Evolutionary conservation across 208 protist species (phyloP).

Genomic region (Porcisia deanei): DNA sequence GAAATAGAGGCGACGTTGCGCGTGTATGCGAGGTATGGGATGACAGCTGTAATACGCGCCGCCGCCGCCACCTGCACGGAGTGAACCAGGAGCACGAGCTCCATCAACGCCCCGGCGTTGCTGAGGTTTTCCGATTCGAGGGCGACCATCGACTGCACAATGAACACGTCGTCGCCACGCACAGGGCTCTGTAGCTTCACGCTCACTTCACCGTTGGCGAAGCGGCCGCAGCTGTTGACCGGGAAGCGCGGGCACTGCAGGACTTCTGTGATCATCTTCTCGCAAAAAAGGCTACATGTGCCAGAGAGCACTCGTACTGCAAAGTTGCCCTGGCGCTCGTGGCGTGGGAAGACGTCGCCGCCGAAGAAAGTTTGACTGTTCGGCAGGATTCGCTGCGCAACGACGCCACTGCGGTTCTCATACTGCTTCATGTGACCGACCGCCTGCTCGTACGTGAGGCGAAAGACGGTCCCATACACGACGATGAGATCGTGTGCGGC

Average conservation of each 20-base stretch:
- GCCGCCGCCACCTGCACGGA: slow-evolving; percentile 77
- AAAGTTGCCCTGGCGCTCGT: slow-evolving; percentile 66
- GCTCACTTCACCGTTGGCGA: slow-evolving; percentile 85
- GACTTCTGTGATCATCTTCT: slow-evolving; percentile 85
- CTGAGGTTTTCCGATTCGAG: slow-evolving; percentile 85
- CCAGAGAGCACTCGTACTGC: slow-evolving; percentile 76
- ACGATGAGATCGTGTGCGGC: slow-evolving; percentile 64
- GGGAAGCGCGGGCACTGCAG: slow-evolving; percentile 60
- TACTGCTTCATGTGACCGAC: slow-evolving; percentile 46
- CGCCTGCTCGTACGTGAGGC: slow-evolving; percentile 65
- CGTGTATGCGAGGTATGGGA: slow-evolving; percentile 94
- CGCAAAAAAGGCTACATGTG: slow-evolving; percentile 49
- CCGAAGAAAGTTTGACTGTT: slow-evolving; percentile 85
- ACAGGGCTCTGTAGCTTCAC: slow-evolving; percentile 87
- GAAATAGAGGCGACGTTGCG: slow-evolving; percentile 93
- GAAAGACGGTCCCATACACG: slow-evolving; percentile 79
- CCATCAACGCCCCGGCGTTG: slow-evolving; percentile 89
- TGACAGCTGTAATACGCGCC: slow-evolving; percentile 90
- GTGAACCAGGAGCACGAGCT: slow-evolving; percentile 90
- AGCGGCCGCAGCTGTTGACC: slow-evolving; percentile 59
- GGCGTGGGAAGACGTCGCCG: slow-evolving; percentile 54
- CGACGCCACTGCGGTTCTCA: slow-evolving; percentile 47
- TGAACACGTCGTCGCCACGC: slow-evolving; percentile 95
- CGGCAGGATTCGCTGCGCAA: slow-evolving; percentile 66
- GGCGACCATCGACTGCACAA: slow-evolving; percentile 91